Evolutionary conservation across 768 basidiomycete genomes (phyloP).

Genomic region (Rhizopogon roseolus): DNA sequence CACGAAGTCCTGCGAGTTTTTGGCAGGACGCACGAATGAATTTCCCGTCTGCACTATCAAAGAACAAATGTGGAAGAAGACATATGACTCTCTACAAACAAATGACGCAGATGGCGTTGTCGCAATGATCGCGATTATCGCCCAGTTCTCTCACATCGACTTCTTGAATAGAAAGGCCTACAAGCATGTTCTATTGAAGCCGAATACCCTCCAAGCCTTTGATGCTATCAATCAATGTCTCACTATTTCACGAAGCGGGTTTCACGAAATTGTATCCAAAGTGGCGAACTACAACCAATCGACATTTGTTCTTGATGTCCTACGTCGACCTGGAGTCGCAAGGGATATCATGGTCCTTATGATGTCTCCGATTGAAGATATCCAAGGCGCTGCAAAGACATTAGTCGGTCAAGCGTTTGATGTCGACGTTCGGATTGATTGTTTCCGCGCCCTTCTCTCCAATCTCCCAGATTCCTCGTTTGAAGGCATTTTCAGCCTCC

Average conservation of each 20-base stretch:
- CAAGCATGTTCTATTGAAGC: conserved; percentile 28
- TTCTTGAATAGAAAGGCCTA: conserved; percentile 51
- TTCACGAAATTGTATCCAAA: conserved; percentile 56
- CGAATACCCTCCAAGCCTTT: conserved; percentile 31
- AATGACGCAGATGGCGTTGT: conserved; percentile 56
- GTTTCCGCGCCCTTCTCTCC: conserved; percentile 73
- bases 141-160: conserved; percentile 65
- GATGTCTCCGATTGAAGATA: conserved; percentile 74
- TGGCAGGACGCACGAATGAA: conserved; percentile 21
- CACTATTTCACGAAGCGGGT: conserved; percentile 51
- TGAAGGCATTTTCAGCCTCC: conserved; percentile 64
- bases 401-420: conserved; percentile 86
- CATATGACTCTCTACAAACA: conserved; percentile 55
- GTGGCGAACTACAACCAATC: conserved; percentile 61
- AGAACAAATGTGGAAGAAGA: conserved; percentile 62
- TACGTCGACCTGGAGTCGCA: conserved; percentile 52
- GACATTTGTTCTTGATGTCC: conserved; percentile 45
- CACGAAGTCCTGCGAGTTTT: conserved; percentile 26
- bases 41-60: conserved; percentile 40
- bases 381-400: conserved; percentile 72
- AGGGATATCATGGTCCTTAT: conserved; percentile 62
- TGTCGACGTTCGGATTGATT: conserved; percentile 84
- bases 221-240: conserved; percentile 61
- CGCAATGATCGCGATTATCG: conserved; percentile 52
- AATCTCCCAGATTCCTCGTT: conserved; percentile 63